Percentiles rank a stretch among this genome's conserved stretches.
These are phyloP conservation scores for Penicillium rolfsii DNA, from an alignment of 2,329 filamentous ascomycete genomes.

Conservation along the genomic window DNA sequence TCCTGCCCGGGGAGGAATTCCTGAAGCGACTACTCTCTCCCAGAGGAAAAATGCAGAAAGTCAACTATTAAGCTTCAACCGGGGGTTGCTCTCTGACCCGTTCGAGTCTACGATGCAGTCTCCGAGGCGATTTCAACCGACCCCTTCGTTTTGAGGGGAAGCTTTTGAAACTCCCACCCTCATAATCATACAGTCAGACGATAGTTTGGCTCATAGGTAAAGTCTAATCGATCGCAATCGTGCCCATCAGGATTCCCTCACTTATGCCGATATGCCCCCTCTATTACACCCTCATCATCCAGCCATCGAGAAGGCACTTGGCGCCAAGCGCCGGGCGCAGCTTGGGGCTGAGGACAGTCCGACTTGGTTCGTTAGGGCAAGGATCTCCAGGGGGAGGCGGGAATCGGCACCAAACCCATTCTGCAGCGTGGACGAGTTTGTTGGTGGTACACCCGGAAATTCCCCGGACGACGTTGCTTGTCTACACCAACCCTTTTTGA, in stretches of 20 bases:
- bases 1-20: not conserved
- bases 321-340: not conserved
- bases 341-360: not conserved
- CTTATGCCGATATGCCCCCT: not conserved
- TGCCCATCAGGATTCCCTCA: not conserved
- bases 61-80: not conserved
- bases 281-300: not conserved
- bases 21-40: not conserved
- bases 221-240: not conserved
- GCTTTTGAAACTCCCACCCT: not conserved
- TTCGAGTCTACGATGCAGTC: not conserved
- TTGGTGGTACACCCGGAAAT: not conserved
- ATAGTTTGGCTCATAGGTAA: not conserved
- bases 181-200: not conserved
- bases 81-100: not conserved
- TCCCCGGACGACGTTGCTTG: not conserved
- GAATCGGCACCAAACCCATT: not conserved
- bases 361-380: not conserved
- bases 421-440: too few species aligned
- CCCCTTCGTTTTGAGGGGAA: not conserved
- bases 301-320: not conserved
- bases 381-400: conserved; percentile 6
- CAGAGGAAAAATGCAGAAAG: not conserved
- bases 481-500: not conserved
- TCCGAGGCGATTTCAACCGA: not conserved